phyloP scores from a whole-genome alignment of 1,139 yeast species.

The Magnusiomyces starmeri region DNA sequence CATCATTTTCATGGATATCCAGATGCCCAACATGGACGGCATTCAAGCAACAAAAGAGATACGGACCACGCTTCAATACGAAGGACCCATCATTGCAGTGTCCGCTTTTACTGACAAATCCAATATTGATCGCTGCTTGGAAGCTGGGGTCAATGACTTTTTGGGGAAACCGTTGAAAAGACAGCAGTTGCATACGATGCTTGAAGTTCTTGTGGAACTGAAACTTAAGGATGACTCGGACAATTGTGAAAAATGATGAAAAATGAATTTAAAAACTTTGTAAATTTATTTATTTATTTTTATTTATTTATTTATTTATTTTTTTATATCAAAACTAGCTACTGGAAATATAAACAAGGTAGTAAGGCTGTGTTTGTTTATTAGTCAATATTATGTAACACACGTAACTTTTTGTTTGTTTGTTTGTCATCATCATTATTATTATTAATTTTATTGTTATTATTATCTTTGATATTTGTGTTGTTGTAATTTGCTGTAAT shows the following conservation, averaged over 20 bases:
- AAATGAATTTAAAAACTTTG: no score
- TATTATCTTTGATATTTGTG: no score
- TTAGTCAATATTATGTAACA: no score
- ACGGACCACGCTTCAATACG: constrained; percentile 50
- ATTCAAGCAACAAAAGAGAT: constrained; percentile 69
- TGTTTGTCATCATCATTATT: no score
- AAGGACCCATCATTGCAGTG: constrained; percentile 79
- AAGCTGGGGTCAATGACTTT: constrained; percentile 85
- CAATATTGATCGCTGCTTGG: constrained; percentile 75
- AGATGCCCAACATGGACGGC: constrained; percentile 94
- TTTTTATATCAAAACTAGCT: no score
- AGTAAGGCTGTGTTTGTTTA: no score
- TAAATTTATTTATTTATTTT: no score
- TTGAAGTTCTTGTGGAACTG: constrained; percentile 9
- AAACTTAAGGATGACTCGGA: background rate
- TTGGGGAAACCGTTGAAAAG: constrained; percentile 81
- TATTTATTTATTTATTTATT: no score
- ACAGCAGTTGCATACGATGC: constrained; percentile 23
- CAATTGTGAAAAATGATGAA: no score
- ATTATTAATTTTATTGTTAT: no score
- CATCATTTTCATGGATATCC: constrained; percentile 89
- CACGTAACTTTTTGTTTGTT: no score
- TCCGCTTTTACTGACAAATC: constrained; percentile 94
- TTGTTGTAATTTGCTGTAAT: constrained; percentile 21
- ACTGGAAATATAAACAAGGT: no score